Evolutionary conservation across 306 rosid species (phyloP).

Genomic region (Vigna nakashimae): DNA sequence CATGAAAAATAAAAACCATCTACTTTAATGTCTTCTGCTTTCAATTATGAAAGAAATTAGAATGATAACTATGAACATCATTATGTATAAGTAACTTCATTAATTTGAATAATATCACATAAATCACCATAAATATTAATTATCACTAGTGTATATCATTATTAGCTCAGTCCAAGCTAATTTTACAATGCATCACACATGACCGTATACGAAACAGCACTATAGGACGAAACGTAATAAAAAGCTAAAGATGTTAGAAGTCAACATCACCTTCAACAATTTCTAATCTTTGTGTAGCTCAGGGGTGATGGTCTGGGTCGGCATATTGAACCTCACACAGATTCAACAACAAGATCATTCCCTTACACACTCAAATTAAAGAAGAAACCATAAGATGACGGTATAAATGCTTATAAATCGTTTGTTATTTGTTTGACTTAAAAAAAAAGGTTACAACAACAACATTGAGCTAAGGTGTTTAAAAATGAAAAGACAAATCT

Average conservation of each 20-base stretch:
- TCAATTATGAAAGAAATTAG: too few species aligned
- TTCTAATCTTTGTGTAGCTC: slow-evolving; percentile 78
- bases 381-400: background rate
- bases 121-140: too few species aligned
- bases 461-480: background rate
- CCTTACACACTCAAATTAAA: background rate
- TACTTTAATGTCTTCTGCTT: background rate
- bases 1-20: background rate
- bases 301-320: slow-evolving; percentile 80
- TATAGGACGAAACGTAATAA: background rate
- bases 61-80: too few species aligned
- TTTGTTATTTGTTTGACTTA: background rate
- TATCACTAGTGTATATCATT: too few species aligned
- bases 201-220: background rate
- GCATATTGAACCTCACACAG: slow-evolving; percentile 79
- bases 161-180: slow-evolving; percentile 9
- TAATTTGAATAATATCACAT: too few species aligned
- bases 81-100: too few species aligned
- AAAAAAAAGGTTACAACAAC: background rate
- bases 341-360: slow-evolving; percentile 18
- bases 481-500: slow-evolving; percentile 4
- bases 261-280: slow-evolving; percentile 63
- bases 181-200: background rate
- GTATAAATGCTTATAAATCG: too few species aligned
- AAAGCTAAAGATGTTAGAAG: background rate